phyloP scores from a whole-genome alignment of 495 filamentous ascomycete genomes.

The Penicillium samsonianum region DNA sequence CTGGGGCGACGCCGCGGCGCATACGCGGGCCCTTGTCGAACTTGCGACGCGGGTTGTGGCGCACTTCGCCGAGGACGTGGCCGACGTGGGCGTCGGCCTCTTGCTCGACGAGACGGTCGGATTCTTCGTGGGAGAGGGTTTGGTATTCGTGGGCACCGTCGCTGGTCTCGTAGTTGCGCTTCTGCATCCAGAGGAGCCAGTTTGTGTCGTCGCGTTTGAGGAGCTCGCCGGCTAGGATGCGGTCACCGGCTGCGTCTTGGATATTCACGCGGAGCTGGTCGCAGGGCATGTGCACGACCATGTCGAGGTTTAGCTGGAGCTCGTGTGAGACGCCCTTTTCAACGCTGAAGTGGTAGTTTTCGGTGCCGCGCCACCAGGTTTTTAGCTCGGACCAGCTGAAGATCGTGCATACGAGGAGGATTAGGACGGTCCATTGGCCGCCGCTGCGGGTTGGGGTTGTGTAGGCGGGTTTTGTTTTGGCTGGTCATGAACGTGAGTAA shows the following conservation, averaged over 20 bases:
- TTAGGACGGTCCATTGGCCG: slow-evolving; percentile 88
- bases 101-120: slow-evolving; percentile 42
- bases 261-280: slow-evolving; percentile 90
- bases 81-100: slow-evolving; percentile 55
- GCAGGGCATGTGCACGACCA: slow-evolving; percentile 90
- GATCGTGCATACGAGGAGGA: slow-evolving; percentile 67
- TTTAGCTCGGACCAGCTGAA: slow-evolving; percentile 75
- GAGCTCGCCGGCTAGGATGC: slow-evolving; percentile 77
- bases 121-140: slow-evolving; percentile 49
- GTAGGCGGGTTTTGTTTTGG: slow-evolving; percentile 95
- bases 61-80: slow-evolving; percentile 52
- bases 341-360: slow-evolving; percentile 87
- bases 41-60: slow-evolving; percentile 49
- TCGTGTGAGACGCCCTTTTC: slow-evolving; percentile 87
- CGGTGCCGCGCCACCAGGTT: slow-evolving; percentile 80
- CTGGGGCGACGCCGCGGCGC: slow-evolving; percentile 52
- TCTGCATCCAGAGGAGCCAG: slow-evolving; percentile 82
- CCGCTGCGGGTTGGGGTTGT: slow-evolving; percentile 77
- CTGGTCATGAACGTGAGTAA: slow-evolving; percentile 42
- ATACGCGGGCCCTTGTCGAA: slow-evolving; percentile 70
- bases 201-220: slow-evolving; percentile 74
- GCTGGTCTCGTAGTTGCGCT: slow-evolving; percentile 64
- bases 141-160: slow-evolving; percentile 56
- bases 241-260: slow-evolving; percentile 91
- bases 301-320: slow-evolving; percentile 93